phyloP scores from a whole-genome alignment of 441 rosid genomes.

The Croton laevigatus region DNA sequence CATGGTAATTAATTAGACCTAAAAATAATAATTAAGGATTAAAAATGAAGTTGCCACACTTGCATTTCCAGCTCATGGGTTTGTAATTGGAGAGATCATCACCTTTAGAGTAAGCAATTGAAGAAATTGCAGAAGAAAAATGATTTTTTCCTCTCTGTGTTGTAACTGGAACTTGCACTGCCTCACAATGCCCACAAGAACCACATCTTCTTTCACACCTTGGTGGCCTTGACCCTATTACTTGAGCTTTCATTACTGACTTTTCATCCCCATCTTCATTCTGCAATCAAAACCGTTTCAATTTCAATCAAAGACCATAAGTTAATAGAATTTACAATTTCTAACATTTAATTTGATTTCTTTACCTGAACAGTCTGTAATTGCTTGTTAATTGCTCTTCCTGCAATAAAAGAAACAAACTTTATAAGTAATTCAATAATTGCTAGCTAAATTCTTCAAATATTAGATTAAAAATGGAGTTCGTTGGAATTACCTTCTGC shows the following conservation, averaged over 20 bases:
- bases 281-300: constrained; percentile 20
- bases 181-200: constrained; percentile 72
- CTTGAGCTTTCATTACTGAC: constrained; percentile 37
- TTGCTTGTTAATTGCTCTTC: constrained; percentile 31
- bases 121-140: constrained; percentile 29
- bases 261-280: constrained; percentile 31
- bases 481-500: constrained; percentile 38
- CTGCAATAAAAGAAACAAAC: constrained; percentile 25
- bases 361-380: constrained; percentile 31
- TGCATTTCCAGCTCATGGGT: constrained; percentile 98
- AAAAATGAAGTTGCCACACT: constrained; percentile 69
- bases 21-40: constrained; percentile 47
- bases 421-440: not conserved
- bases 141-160: constrained; percentile 30
- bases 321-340: not conserved
- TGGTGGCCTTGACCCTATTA: constrained; percentile 85
- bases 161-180: constrained; percentile 80
- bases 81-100: constrained; percentile 74
- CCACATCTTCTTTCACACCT: constrained; percentile 74
- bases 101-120: constrained; percentile 51
- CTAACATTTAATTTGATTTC: not conserved
- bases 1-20: not conserved
- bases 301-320: not conserved
- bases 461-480: not conserved
- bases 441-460: constrained; percentile 1